phyloP scores from a whole-genome alignment of 441 rosid species.

The Melastoma candidum region DNA sequence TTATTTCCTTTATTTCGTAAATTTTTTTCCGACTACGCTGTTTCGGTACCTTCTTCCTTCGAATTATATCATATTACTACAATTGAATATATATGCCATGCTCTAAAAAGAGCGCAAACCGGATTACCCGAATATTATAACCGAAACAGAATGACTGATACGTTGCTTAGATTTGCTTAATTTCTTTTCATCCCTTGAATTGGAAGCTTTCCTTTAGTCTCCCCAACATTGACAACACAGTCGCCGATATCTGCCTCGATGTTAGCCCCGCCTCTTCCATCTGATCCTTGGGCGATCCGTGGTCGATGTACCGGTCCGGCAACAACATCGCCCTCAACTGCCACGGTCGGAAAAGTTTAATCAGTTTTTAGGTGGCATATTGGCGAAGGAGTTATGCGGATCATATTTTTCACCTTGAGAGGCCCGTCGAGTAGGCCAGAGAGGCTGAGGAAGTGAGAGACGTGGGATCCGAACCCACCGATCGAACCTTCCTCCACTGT shows the following conservation, averaged over 20 bases:
- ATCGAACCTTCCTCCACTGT: conserved; percentile 60
- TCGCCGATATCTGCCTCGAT: conserved; percentile 43
- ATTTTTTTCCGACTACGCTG: too few species aligned
- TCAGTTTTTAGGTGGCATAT: too few species aligned
- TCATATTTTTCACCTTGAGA: conserved; percentile 28
- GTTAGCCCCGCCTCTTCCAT: conserved; percentile 43
- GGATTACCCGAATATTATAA: too few species aligned
- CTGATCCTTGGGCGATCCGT: conserved; percentile 47
- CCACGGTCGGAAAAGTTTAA: not conserved
- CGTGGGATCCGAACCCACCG: conserved; percentile 60
- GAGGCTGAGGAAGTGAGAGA: conserved; percentile 38
- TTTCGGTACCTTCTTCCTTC: too few species aligned
- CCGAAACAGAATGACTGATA: too few species aligned
- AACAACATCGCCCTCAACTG: conserved; percentile 65
- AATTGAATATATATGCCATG: too few species aligned
- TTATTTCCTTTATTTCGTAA: too few species aligned
- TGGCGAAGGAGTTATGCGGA: too few species aligned
- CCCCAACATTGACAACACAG: conserved; percentile 26
- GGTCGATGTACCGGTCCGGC: conserved; percentile 56
- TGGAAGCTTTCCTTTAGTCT: conserved; percentile 8
- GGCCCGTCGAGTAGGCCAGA: conserved; percentile 49
- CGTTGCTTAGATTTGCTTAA: too few species aligned
- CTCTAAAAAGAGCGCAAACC: too few species aligned
- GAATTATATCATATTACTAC: too few species aligned
- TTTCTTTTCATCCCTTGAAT: too few species aligned